Conservation (phyloP, 2,329 filamentous ascomycete species). For the Nemania sp. region DNA sequence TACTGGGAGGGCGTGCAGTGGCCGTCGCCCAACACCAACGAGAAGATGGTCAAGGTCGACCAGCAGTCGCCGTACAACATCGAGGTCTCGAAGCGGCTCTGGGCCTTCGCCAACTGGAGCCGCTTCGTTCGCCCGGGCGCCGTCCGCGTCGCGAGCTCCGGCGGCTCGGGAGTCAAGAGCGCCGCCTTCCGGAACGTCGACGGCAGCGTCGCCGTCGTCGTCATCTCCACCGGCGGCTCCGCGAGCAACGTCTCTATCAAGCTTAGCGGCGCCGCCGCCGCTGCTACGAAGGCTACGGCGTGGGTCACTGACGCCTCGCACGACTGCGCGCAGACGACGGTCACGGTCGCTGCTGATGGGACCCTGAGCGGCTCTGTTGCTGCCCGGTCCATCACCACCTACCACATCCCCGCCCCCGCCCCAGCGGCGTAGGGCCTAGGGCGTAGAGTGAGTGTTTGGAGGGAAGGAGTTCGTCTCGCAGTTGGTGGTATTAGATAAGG, state of each 20-base stretch:
- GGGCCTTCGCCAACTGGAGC: slow-evolving; percentile 49
- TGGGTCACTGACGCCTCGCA: slow-evolving; percentile 38
- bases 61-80: slow-evolving; percentile 43
- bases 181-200: slow-evolving; percentile 46
- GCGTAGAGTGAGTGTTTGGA: slow-evolving; percentile 1
- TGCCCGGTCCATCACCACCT: slow-evolving; percentile 37
- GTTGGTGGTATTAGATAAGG: too few species aligned
- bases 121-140: slow-evolving; percentile 47
- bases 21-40: slow-evolving; percentile 43
- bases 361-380: slow-evolving; percentile 34
- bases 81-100: slow-evolving; percentile 43
- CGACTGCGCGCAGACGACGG: slow-evolving; percentile 31
- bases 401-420: slow-evolving; percentile 27
- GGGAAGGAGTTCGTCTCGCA: neutral
- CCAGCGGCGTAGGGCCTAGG: slow-evolving; percentile 4
- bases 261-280: slow-evolving; percentile 21
- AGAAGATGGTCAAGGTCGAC: slow-evolving; percentile 54
- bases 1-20: slow-evolving; percentile 53
- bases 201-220: slow-evolving; percentile 45
- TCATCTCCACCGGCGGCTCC: slow-evolving; percentile 36
- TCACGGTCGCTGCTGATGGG: slow-evolving; percentile 30
- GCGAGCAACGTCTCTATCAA: slow-evolving; percentile 28
- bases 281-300: slow-evolving; percentile 29
- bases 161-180: slow-evolving; percentile 38
- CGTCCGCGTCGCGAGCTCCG: slow-evolving; percentile 39